A percentile compares a stretch with the other conserved stretches of the same genome.
These are phyloP conservation scores for Pichia manshurica DNA, from an alignment of 805 yeast species.

Conservation along the genomic window DNA sequence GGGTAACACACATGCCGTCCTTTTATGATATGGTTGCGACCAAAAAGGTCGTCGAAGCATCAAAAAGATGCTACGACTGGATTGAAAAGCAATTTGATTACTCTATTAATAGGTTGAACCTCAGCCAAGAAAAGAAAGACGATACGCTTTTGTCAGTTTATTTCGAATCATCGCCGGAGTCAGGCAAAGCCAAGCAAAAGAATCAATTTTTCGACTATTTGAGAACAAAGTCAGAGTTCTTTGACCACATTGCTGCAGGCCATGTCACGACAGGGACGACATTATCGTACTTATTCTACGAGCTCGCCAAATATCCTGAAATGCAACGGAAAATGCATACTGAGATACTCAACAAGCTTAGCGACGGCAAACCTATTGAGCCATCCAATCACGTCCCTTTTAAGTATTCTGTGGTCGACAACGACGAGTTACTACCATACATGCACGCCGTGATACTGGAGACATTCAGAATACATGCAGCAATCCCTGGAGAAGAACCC, in stretches of 20 bases:
- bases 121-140: conserved; percentile 14
- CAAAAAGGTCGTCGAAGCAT: conserved; percentile 33
- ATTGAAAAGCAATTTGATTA: conserved; percentile 27
- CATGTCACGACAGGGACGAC: conserved; percentile 70
- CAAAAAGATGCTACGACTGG: conserved; percentile 42
- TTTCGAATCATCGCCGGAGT: conserved; percentile 6
- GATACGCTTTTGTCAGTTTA: conserved; percentile 24
- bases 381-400: conserved; percentile 22
- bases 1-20: conserved; percentile 55
- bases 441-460: conserved; percentile 61
- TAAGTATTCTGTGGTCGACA: conserved; percentile 40
- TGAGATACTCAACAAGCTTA: conserved; percentile 34
- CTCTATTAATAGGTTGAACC: conserved; percentile 15
- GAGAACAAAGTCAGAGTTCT: conserved; percentile 42
- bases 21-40: conserved; percentile 43
- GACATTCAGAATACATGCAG: conserved; percentile 55
- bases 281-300: conserved; percentile 53
- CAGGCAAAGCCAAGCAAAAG: conserved; percentile 8
- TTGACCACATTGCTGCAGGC: conserved; percentile 71
- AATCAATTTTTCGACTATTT: conserved; percentile 14
- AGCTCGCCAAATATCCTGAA: conserved; percentile 43
- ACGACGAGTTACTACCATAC: conserved; percentile 36
- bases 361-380: conserved; percentile 19
- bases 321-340: conserved; percentile 43
- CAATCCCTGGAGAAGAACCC: conserved; percentile 74